Evolutionary conservation across 2,329 filamentous ascomycete species (phyloP).

Genomic region (Bipolaris zeicola): DNA sequence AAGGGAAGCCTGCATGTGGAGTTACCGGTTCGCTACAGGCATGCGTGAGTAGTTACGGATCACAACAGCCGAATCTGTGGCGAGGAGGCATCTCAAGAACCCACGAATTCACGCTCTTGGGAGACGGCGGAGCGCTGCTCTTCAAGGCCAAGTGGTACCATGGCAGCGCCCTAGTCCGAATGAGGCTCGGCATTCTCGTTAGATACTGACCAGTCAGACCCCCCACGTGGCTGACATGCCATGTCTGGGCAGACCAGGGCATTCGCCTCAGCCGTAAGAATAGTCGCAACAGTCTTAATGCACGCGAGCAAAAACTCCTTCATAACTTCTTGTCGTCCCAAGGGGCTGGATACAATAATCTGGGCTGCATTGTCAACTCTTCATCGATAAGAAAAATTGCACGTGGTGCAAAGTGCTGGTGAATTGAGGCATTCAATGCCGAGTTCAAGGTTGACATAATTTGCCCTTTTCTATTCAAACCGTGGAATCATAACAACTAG

Average conservation of each 20-base stretch:
- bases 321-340: no score
- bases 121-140: conserved; percentile 21
- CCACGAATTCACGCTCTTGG: conserved; percentile 23
- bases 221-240: conserved; percentile 6
- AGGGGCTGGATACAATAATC: neutral
- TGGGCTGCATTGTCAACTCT: neutral
- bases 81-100: conserved; percentile 28
- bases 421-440: neutral
- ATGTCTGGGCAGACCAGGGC: conserved; percentile 17
- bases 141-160: conserved; percentile 30
- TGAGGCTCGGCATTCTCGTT: conserved; percentile 22
- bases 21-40: conserved; percentile 21
- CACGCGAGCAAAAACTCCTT: neutral
- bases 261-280: conserved; percentile 8
- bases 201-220: conserved; percentile 27
- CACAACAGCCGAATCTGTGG: conserved; percentile 28
- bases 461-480: no score
- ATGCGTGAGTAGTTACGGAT: conserved; percentile 22
- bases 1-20: conserved; percentile 27
- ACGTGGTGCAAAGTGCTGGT: neutral
- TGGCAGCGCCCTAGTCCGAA: conserved; percentile 23
- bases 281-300: conserved; percentile 10
- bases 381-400: neutral
- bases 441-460: no score
- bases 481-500: no score